These are phyloP conservation scores for Lichtheimia ramosa DNA, from an alignment of 371 early-diverging fungal genomes.

Conservation along the genomic window DNA sequence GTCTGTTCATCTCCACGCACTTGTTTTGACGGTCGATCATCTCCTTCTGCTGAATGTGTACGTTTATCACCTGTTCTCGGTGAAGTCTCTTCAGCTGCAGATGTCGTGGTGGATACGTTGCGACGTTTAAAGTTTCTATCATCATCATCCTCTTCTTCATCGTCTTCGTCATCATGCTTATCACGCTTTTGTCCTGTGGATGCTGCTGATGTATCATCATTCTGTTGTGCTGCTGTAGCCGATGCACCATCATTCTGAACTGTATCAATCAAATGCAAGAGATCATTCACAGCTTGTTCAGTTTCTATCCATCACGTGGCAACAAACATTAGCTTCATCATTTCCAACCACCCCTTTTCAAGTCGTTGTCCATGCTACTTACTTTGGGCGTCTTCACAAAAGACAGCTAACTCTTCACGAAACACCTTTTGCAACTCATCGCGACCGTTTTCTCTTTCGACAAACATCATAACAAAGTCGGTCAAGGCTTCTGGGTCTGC, in stretches of 20 bases:
- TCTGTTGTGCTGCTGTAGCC: no score
- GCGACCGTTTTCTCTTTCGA: conserved; percentile 59
- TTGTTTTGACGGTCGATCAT: background rate
- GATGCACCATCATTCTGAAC: background rate
- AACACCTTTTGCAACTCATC: conserved; percentile 29
- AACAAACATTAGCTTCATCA: conserved; percentile 23
- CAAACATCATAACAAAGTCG: conserved; percentile 74
- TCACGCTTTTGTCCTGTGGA: conserved; percentile 5
- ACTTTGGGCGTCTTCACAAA: conserved; percentile 34
- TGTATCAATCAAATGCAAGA: conserved; percentile 45
- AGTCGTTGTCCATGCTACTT: background rate
- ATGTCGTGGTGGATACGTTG: conserved; percentile 26
- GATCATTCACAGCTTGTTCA: conserved; percentile 57
- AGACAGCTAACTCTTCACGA: conserved; percentile 42
- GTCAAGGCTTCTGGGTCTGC: conserved; percentile 75
- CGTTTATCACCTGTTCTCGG: background rate
- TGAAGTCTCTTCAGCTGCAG: background rate
- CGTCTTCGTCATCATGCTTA: conserved; percentile 12
- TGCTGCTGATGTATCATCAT: background rate
- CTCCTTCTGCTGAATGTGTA: background rate
- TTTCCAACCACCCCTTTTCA: background rate
- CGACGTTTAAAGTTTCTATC: conserved; percentile 73
- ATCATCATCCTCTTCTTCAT: conserved; percentile 60
- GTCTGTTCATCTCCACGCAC: background rate
- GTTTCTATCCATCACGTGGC: conserved; percentile 59